Percentiles rank a stretch among this genome's conserved stretches.
Conservation (phyloP, 768 basidiomycete genomes). For the Lyophyllum decastes region DNA sequence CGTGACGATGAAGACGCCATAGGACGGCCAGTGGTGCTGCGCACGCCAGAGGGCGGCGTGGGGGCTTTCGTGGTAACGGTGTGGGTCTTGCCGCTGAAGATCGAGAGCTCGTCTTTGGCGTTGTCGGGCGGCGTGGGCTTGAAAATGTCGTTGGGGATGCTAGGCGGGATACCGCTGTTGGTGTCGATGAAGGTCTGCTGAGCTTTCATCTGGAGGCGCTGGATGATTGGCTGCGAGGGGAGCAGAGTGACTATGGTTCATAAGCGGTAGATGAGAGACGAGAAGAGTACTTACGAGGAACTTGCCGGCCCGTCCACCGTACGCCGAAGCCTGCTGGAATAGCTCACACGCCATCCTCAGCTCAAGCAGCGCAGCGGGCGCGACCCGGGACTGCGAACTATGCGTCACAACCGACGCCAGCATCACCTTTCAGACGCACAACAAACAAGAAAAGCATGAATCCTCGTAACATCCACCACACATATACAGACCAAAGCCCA, state of each 20-base stretch:
- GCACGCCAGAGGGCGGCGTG: constrained; percentile 14
- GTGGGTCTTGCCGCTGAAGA: constrained; percentile 77
- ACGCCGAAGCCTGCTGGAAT: constrained; percentile 60
- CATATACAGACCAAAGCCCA: neutral
- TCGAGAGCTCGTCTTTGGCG: constrained; percentile 68
- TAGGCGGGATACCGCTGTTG: constrained; percentile 45
- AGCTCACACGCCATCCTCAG: constrained; percentile 62
- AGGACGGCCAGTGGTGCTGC: too few relatives aligned
- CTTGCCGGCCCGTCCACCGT: constrained; percentile 70
- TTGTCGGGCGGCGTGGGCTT: constrained; percentile 44
- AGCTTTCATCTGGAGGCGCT: constrained; percentile 62
- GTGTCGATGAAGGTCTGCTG: constrained; percentile 50
- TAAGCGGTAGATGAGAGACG: neutral
- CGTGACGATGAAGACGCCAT: too few relatives aligned
- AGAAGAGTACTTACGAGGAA: constrained; percentile 52
- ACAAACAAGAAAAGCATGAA: neutral
- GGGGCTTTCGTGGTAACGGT: constrained; percentile 53
- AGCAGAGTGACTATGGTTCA: neutral
- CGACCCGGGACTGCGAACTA: constrained; percentile 65
- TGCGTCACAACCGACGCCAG: constrained; percentile 77
- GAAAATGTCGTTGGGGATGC: constrained; percentile 60
- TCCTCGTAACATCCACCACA: neutral
- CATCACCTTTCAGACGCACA: constrained; percentile 54
- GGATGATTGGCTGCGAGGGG: constrained; percentile 61
- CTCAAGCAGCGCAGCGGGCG: constrained; percentile 68